Percentiles rank a stretch among this genome's conserved stretches.
Evolutionary conservation across 257 asterid species (phyloP).

Genomic region (Solanum tarijense): DNA sequence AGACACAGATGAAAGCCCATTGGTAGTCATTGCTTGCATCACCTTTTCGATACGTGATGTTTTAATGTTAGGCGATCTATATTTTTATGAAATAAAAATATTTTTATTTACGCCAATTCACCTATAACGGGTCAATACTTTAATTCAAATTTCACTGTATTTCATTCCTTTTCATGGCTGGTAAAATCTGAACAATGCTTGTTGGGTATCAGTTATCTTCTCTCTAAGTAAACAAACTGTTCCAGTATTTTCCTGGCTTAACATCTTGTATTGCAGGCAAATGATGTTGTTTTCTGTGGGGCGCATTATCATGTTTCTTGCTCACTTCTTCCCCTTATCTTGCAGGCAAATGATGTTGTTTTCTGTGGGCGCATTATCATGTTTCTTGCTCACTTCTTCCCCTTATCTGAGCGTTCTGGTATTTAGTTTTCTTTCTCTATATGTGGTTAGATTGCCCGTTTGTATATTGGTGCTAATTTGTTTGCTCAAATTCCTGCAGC

Average conservation of each 20-base stretch:
- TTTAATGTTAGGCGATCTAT: neutral
- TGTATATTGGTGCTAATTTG: slow-evolving; percentile 9
- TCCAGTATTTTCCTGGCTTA: neutral
- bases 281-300: slow-evolving; percentile 99
- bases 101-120: neutral
- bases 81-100: neutral
- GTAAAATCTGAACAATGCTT: neutral
- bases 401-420: slow-evolving; percentile 98
- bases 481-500: slow-evolving; percentile 41
- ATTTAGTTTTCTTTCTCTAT: neutral
- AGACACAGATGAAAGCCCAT: neutral
- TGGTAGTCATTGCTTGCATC: neutral
- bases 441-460: neutral
- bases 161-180: neutral
- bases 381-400: slow-evolving; percentile 98
- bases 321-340: slow-evolving; percentile 51
- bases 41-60: neutral
- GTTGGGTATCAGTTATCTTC: neutral
- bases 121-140: neutral
- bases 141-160: neutral
- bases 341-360: slow-evolving; percentile 96
- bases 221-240: neutral
- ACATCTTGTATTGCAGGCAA: slow-evolving; percentile 54
- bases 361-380: slow-evolving; percentile 96
- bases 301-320: slow-evolving; percentile 97